Conservation (phyloP, 345 rosid genomes). For the Linum usitatissimum region DNA sequence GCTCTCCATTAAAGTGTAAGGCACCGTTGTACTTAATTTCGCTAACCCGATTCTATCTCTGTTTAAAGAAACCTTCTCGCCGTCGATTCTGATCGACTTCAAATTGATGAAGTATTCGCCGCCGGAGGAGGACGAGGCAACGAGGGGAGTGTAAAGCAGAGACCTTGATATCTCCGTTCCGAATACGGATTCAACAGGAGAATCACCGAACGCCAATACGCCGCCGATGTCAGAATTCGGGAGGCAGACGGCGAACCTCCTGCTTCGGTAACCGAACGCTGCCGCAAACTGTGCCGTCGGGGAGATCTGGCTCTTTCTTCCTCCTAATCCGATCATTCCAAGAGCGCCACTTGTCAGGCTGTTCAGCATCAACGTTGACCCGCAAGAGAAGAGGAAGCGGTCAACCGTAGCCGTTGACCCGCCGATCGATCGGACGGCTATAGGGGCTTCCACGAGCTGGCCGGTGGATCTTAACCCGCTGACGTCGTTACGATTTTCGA, state of each 20-base stretch:
- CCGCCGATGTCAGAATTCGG: constrained; percentile 20
- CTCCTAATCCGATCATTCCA: constrained; percentile 62
- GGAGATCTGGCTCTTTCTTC: constrained; percentile 24
- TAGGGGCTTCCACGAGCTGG: constrained; percentile 33
- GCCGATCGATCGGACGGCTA: constrained; percentile 29
- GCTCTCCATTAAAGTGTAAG: constrained; percentile 59
- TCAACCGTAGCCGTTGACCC: constrained; percentile 17
- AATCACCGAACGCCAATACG: constrained; percentile 25
- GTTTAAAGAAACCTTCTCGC: constrained; percentile 13
- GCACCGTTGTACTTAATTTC: constrained; percentile 46
- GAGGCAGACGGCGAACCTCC: constrained; percentile 29
- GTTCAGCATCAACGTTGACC: constrained; percentile 24
- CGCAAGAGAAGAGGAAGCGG: constrained; percentile 35
- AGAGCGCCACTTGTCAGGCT: constrained; percentile 42
- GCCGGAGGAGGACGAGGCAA: constrained; percentile 38
- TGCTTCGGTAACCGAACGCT: constrained; percentile 16
- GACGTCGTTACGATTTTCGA: constrained; percentile 26
- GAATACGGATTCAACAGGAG: constrained; percentile 23
- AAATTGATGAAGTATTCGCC: constrained; percentile 33
- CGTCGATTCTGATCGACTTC: constrained; percentile 46
- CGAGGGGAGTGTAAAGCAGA: constrained; percentile 7
- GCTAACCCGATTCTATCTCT: constrained; percentile 11
- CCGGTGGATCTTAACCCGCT: constrained; percentile 28
- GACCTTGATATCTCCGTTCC: constrained; percentile 33
- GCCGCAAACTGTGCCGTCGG: constrained; percentile 48